Base-by-base conservation (phyloP, 805 yeast species). In the Suhomyces sp. region DNA sequence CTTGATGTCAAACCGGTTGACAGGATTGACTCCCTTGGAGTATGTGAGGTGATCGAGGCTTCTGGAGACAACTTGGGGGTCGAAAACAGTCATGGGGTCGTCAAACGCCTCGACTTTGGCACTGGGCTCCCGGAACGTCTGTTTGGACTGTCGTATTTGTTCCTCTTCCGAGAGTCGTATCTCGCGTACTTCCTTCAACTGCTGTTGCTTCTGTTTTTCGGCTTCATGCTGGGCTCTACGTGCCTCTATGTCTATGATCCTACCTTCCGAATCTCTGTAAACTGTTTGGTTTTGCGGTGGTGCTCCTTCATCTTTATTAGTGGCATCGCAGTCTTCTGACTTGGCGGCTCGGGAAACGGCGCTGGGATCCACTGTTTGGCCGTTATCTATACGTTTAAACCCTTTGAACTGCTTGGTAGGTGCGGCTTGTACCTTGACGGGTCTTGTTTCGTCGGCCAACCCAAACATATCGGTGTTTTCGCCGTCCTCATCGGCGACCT, bases 1-100 rank as follows among this genome's bases (percentile, higher is more conserved):
- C 4, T 72, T 69, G 12, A 92, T 84, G 2, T 79, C 79, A 67
- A 89, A 92, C 53, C 98, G 72, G 64, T 92, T 92, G 19, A 81
- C 81, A 0, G 89, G 83, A 51, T 69, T 81, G 0, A 76, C 57
- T 0, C 86, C 85, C 27, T 70, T 61, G 19, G 50, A 65, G 59
- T 85, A 90, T 1, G 47, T 49, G 50, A 47, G 23, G 41, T 36
- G 27, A 67, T 12, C 47, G 13, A 38, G 42, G 24, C 13, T 38
- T 17, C 13, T 19, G 8, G 42, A 17, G 15, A 74, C 66, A 3
- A 63, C 61, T 48, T 40, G 54, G 22, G 17, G 60, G 35, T 71
- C 65, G 58, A 84, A 86, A 10, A 74, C 60, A 2, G 77, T 65
- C 24, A 87, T 75, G 0, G 96, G 96, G 62, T 89, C 96, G 19